Conservation (phyloP, 192 early-diverging fungal genomes). For the Gaertneriomyces semiglobifer region DNA sequence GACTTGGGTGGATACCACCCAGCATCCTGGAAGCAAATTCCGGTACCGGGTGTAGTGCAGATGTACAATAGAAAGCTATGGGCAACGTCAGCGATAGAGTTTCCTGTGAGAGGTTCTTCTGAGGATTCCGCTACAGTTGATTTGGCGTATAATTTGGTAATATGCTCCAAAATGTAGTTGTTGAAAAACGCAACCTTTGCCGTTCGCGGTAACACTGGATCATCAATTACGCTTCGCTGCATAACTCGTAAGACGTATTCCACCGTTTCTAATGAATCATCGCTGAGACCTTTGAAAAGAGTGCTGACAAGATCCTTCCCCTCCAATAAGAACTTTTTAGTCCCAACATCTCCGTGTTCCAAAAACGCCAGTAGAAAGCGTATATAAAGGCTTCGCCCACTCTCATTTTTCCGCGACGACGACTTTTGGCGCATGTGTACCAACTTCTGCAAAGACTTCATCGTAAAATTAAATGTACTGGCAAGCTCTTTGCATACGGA, state of each 20-base stretch:
- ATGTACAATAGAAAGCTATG: conserved; percentile 72
- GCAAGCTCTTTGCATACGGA: conserved; percentile 63
- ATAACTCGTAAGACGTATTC: conserved; percentile 56
- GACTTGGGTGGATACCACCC: conserved; percentile 70
- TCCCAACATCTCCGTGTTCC: conserved; percentile 57
- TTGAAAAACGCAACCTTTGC: conserved; percentile 69
- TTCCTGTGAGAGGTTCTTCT: conserved; percentile 16
- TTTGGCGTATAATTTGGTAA: conserved; percentile 10
- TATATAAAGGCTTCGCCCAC: conserved; percentile 69
- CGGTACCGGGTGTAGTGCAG: conserved; percentile 67
- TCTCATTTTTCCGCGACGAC: conserved; percentile 16
- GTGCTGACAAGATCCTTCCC: conserved; percentile 64
- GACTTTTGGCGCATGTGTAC: conserved; percentile 8
- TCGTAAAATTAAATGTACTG: conserved; percentile 68
- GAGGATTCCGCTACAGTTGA: conserved; percentile 1
- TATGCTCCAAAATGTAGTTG: conserved; percentile 63
- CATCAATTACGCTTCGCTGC: conserved; percentile 62
- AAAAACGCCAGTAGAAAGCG: conserved; percentile 77
- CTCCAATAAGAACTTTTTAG: conserved; percentile 71
- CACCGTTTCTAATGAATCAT: conserved; percentile 64
- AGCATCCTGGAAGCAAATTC: conserved; percentile 69
- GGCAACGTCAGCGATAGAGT: conserved; percentile 52
- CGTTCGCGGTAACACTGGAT: conserved; percentile 52
- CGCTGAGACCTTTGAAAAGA: conserved; percentile 65
- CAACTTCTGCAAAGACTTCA: conserved; percentile 34